Percentiles rank a stretch among this genome's conserved stretches.
Conservation (phyloP, 345 rosid genomes). For the Rhodamnia argentea region DNA sequence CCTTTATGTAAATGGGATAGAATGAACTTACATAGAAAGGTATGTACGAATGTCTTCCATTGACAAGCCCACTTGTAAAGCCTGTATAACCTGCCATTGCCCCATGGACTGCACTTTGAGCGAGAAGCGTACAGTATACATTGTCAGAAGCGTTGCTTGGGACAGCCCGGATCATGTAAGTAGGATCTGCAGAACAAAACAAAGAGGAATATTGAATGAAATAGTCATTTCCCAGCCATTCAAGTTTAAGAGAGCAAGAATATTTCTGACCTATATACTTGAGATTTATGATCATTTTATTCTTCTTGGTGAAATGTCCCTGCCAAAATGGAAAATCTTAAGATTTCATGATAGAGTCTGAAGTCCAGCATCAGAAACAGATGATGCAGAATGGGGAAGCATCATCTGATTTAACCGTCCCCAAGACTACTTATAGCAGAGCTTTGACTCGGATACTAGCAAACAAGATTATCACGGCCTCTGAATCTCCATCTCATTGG, state of each 20-base stretch:
- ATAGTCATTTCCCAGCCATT: background rate
- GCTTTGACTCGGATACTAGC: background rate
- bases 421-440: background rate
- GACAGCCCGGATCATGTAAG: conserved; percentile 64
- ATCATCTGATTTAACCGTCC: background rate
- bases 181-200: conserved; percentile 37
- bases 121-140: conserved; percentile 67
- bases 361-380: background rate
- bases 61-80: conserved; percentile 47
- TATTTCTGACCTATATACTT: conserved; percentile 42
- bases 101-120: conserved; percentile 63
- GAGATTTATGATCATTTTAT: conserved; percentile 42
- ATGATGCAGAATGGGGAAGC: background rate
- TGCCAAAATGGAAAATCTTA: conserved; percentile 9
- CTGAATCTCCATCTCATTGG: background rate
- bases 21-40: conserved; percentile 47
- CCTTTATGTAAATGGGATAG: background rate
- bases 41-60: conserved; percentile 59
- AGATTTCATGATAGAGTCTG: background rate
- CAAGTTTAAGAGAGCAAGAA: background rate
- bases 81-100: conserved; percentile 83
- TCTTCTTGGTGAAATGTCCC: conserved; percentile 35
- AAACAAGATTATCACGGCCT: background rate
- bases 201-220: background rate
- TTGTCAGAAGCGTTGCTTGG: conserved; percentile 70